A percentile compares a stretch with the other conserved stretches of the same genome.
Evolutionary conservation across 2,329 filamentous ascomycete genomes (phyloP).

Genomic region (Aspergillus tamarii): DNA sequence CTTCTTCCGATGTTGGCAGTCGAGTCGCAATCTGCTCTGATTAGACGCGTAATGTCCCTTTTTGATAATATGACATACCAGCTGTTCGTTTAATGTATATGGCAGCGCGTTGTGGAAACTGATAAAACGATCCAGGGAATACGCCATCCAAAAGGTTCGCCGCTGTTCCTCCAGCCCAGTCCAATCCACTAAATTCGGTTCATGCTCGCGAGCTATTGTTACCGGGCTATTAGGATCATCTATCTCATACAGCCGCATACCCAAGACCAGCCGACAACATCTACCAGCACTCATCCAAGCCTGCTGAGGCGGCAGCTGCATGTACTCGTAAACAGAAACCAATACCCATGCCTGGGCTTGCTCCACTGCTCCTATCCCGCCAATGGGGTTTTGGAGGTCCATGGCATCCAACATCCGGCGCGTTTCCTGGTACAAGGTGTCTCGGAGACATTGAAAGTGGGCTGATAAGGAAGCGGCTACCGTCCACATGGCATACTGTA

Average conservation of each 20-base stretch:
- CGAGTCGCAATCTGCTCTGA: constrained; percentile 36
- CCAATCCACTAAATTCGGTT: constrained; percentile 23
- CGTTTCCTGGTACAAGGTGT: constrained; percentile 31
- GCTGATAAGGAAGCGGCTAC: constrained; percentile 37
- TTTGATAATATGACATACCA: constrained; percentile 19
- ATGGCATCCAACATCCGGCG: constrained; percentile 28
- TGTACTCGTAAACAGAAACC: constrained; percentile 42
- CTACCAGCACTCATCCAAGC: constrained; percentile 43
- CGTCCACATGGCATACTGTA: constrained; percentile 44
- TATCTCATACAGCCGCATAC: constrained; percentile 41
- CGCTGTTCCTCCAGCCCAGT: constrained; percentile 40
- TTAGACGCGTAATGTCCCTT: not conserved
- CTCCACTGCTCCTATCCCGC: constrained; percentile 28
- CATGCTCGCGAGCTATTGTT: constrained; percentile 17
- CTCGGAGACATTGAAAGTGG: constrained; percentile 33
- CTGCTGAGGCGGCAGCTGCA: constrained; percentile 35
- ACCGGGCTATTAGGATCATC: constrained; percentile 29
- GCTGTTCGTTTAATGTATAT: constrained; percentile 32
- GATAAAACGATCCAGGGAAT: constrained; percentile 41
- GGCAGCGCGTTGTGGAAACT: constrained; percentile 36
- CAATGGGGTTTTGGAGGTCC: constrained; percentile 14
- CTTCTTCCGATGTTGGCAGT: constrained; percentile 39
- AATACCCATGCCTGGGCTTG: constrained; percentile 43
- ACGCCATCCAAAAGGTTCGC: constrained; percentile 47
- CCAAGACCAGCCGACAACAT: constrained; percentile 41